These are phyloP conservation scores for Pythium plurisporium DNA, from an alignment of 352 stramenopile species.

Conservation along the genomic window DNA sequence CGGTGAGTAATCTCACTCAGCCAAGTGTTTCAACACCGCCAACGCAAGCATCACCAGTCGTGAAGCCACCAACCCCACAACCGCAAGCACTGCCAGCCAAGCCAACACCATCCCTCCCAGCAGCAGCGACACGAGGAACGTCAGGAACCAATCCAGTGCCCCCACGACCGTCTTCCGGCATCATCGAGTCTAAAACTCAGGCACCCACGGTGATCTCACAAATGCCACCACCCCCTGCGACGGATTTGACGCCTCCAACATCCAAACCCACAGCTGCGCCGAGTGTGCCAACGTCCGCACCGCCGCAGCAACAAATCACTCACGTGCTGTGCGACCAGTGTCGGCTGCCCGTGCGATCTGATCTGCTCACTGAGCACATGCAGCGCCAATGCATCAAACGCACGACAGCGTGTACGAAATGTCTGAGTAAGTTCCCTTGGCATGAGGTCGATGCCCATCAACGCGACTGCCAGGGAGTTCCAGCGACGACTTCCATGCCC, in stretches of 20 bases:
- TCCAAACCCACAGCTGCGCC: neutral
- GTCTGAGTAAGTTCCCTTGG: conserved; percentile 38
- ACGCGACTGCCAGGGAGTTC: neutral
- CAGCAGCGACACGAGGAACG: neutral
- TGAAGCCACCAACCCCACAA: neutral
- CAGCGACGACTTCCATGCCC: neutral
- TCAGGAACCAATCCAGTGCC: neutral
- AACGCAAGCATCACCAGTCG: neutral
- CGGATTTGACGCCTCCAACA: neutral
- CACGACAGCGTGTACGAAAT: conserved; percentile 35
- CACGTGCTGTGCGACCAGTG: conserved; percentile 39
- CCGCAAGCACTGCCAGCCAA: neutral
- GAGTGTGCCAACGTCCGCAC: neutral
- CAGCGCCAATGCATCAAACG: conserved; percentile 51
- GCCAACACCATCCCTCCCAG: neutral
- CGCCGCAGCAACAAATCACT: neutral
- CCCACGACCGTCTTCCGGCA: neutral
- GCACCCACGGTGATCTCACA: too few relatives aligned
- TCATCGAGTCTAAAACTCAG: neutral
- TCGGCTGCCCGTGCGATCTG: conserved; percentile 42
- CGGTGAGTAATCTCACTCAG: conserved; percentile 1
- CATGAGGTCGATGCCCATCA: conserved; percentile 41
- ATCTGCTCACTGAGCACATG: conserved; percentile 52
- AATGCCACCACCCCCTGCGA: neutral
- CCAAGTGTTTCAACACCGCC: neutral